Evolutionary conservation across 345 rosid species (phyloP).

Genomic region (Trapa bicornis): DNA sequence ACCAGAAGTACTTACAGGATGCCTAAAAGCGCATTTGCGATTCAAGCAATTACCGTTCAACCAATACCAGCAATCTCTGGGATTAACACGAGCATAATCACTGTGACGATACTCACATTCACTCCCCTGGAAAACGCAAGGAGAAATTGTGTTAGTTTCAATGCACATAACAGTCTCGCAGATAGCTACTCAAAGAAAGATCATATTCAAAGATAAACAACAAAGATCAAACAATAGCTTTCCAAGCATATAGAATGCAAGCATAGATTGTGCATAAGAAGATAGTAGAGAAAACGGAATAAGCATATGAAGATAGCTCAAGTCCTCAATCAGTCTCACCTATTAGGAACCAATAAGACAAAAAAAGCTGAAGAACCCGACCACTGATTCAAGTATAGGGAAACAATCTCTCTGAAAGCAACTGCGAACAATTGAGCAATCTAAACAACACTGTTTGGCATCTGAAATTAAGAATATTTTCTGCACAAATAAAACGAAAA

Average conservation of each 20-base stretch:
- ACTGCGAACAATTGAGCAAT: too few relatives aligned
- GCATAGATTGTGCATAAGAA: too few relatives aligned
- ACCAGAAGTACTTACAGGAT: conserved; percentile 54
- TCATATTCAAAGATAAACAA: not conserved
- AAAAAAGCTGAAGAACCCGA: too few relatives aligned
- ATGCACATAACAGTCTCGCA: not conserved
- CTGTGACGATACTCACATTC: conserved; percentile 99
- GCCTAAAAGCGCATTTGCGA: conserved; percentile 85
- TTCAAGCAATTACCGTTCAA: conserved; percentile 84
- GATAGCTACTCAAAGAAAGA: not conserved
- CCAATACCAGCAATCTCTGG: conserved; percentile 94
- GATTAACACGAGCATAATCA: conserved; percentile 85
- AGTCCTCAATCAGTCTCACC: too few relatives aligned
- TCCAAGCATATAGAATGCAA: too few relatives aligned
- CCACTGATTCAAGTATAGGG: too few relatives aligned
- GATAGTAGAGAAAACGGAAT: too few relatives aligned
- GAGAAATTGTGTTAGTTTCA: not conserved
- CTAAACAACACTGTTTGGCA: too few relatives aligned
- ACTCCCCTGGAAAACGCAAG: conserved; percentile 38
- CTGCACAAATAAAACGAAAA: too few relatives aligned
- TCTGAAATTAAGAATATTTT: too few relatives aligned
- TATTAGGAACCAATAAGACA: too few relatives aligned
- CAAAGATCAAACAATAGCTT: not conserved
- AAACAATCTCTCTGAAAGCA: not conserved
- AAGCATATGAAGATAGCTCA: too few relatives aligned